Base-by-base conservation (phyloP, 352 stramenopile species). In the Phytophthora lateralis region DNA sequence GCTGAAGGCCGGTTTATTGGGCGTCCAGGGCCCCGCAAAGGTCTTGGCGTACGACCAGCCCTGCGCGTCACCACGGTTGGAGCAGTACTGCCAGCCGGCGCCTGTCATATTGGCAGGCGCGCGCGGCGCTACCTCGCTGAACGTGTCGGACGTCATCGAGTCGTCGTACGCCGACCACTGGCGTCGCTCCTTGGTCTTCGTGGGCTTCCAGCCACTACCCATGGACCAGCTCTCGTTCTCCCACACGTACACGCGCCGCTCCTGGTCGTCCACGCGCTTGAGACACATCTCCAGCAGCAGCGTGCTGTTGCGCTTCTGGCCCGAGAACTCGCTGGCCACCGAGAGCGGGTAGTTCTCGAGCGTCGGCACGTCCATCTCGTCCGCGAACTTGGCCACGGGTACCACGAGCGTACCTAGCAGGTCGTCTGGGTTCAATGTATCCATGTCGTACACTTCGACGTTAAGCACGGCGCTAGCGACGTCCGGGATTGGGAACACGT, bases 1-100 rank as follows among this genome's bases (percentile, higher is more conserved):
- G 66, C 69, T 80, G 39, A 83, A 70, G 3, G 72, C 51, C 35
- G 70, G 72, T 52, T 84, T 87, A 15, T 66, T 81, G 9, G 75
- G 60, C 10, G 78, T 71, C 69, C 83, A 91, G 10, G 84, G 84
- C 0, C 82, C 80, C 1, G 72, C 47, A 46, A 87, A 91, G 17
- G 78, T 81, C 46, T 74, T 76, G 34, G 80, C 84, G 56, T 93
- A 91, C 15, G 76, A 64, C 84, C 84, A 93, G 7, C 84, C 84
- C 35, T 85, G 62, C 14, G 60, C 43, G 37, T 86, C 82, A 35
- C 80, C 81, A 24, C 80, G 67, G 32, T 73, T 59, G 15, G 68
- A 63, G 57, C 73, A 75, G 54, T 76, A 91, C 37, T 71, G 65
- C 84, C 83, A 93, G 7, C 81, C 79, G 7, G 78, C 55, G 20